Base-by-base conservation (phyloP, 2,329 filamentous ascomycete genomes). In the Alternaria sp. region DNA sequence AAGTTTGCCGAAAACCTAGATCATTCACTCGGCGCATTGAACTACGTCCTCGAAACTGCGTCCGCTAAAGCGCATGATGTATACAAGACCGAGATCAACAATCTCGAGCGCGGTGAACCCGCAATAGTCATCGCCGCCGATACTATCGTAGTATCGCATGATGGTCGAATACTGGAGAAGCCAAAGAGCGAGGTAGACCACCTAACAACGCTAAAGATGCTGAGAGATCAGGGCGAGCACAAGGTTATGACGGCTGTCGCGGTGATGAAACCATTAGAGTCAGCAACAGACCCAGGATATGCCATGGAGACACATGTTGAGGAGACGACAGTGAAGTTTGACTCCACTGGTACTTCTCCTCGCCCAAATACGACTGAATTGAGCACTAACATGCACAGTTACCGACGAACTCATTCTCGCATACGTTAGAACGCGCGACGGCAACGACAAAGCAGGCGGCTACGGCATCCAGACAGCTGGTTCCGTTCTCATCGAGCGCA, bases 391-490 rank as follows among this genome's bases (percentile, higher is more conserved):
- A 54, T 1, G 56, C 14, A 31, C 61, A 78, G 82, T 89, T 4
- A 87, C 87, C 13, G 94, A 99, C 79, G 93, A 96, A 59, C 85
- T 97, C 66, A 88, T 98, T 58, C 82, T 92, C 68, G 86, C 85
- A 52, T 93, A 93, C 74, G 90, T 93, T 57, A 85, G 84, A 72
- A 97, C 94, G 23, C 84, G 94, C 54, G 95, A 99, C 81, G 95
- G 95, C 2, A 93, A 88, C 10, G 95, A 98, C 78, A 99, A 98
- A 82, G 95, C 95, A 0, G 95, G 95, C 2, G 95, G 95, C 0
- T 99, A 99, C 78, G 95, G 92, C 1, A 86, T 99, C 52, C 95
- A 99, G 79, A 95, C 94, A 0, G 82, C 94, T 10, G 95, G 91
- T 1, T 90, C 91, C 8, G 88, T 97, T 75, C 79, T 99, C 56